Evolutionary conservation across 352 stramenopile genomes (phyloP), one percentile per base, ranked within the genome.

Genomic region (Blastocystis hominis): DNA sequence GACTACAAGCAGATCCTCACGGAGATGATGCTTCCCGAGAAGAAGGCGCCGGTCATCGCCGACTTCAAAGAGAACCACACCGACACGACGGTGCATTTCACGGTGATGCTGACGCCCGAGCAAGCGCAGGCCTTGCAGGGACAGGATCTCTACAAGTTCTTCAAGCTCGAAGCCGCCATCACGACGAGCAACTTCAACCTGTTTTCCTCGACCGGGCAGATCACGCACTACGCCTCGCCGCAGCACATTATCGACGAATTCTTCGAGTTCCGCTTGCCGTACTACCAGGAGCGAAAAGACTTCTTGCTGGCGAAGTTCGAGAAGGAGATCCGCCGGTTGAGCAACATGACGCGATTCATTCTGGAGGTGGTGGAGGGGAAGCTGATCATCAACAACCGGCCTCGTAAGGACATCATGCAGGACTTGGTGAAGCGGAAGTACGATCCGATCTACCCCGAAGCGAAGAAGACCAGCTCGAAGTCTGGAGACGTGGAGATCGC

Each of bases 151-250:
- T 90, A 97, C 68, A 97, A 97, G 90, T 94, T 94, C 81, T 97
- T 98, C 88, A 98, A 97, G 89, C 93, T 98, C 2, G 94, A 96
- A 75, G 93, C 92, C 7, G 94, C 92, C 15, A 91, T 98, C 47
- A 95, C 91, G 47, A 97, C 94, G 1, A 96, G 93, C 13, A 98
- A 98, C 89, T 98, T 98, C 95, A 93, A 98, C 88, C 91, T 97
- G 6, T 98, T 98, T 90, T 93, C 97, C 84, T 86, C 90, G 5
- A 55, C 92, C 0, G 94, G 94, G 9, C 91, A 91, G 59, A 98
- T 98, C 89, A 93, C 93, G 89, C 96, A 97, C 88, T 98, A 97
- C 88, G 91, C 95, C 0, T 94, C 90, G 20, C 92, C 95, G 10
- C 90, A 96, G 86, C 91, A 96, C 75, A 96, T 98, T 53, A 90